Conservation (phyloP, 129 eudicot species). For the Flaveria robusta region DNA sequence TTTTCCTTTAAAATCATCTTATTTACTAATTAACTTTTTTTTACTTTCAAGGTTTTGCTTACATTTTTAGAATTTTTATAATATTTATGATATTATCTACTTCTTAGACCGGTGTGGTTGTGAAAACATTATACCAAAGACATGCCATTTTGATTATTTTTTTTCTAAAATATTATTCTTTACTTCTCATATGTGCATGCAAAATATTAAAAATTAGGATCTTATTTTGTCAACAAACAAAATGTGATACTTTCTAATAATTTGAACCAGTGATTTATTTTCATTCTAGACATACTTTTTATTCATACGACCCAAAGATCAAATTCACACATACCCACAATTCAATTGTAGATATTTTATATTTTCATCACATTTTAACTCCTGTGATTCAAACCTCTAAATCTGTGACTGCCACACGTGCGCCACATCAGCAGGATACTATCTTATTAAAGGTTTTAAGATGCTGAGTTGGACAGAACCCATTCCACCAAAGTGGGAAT, state of each 20-base stretch:
- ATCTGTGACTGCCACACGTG: background rate
- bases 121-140: too few species aligned
- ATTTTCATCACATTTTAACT: background rate
- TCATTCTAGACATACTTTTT: background rate
- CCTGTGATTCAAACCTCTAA: background rate
- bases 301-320: slow-evolving; percentile 6
- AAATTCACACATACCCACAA: background rate
- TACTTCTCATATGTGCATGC: background rate
- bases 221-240: background rate
- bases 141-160: too few species aligned
- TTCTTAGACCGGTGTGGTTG: too few species aligned
- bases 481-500: slow-evolving; percentile 85
- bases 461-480: slow-evolving; percentile 78
- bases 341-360: background rate
- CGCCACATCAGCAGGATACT: background rate
- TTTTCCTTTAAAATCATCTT: too few species aligned
- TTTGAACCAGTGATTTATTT: background rate
- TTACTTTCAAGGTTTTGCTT: too few species aligned
- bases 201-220: background rate
- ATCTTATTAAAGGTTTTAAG: slow-evolving; percentile 12
- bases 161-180: too few species aligned
- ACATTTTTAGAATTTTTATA: too few species aligned
- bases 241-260: background rate
- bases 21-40: too few species aligned
- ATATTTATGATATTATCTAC: too few species aligned